Evolutionary conservation across 2,329 filamentous ascomycete species (phyloP), one percentile per base, ranked within the genome.

Genomic region (Chrysoporthe deuterocubensis): DNA sequence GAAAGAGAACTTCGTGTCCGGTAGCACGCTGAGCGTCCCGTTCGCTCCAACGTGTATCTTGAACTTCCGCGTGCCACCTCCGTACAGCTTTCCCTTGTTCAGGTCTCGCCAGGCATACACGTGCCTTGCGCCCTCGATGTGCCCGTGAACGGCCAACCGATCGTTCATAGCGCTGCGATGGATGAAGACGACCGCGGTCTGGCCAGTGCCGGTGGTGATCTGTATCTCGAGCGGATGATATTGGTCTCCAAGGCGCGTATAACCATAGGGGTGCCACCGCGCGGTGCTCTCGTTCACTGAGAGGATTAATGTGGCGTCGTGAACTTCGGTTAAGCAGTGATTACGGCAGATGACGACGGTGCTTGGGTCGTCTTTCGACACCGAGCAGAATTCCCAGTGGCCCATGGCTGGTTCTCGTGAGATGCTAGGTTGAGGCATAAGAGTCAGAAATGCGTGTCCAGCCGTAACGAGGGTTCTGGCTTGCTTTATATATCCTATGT

Each of bases 401-500:
- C 59, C 59, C 59, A 61, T 61, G 8, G n/a, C 59, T 18, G 59
- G 14, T 6, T 61, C 59, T 44, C 59, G 43, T 18, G 59, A 46
- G 43, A 61, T 61, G 59, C 59, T 61, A 34, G 59, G 59, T n/a
- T 18, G 59, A 11, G 59, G 59, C 59, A 61, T 61, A n/a, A 9
- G 21, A 61, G 32, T 1, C 26, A 16, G 26, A 3, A 3, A 32
- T 16, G 50, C 32, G 26, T 54, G 21, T 54, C 21, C 14, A 59
- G 4, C 9, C 5, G 21, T n/a, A 59, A 43, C 11, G n/a, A 43
- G 21, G 9, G 57, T 21, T 52, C 9, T 21, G 9, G 7, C 18
- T 42, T 43, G 37, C 18, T 13, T 59, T 21, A n/a, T 14, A 37
- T 18, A 32, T 6, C 11, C 9, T 52, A 16, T 14, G 2, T 6